A percentile compares a stretch with the other conserved stretches of the same genome.
These are phyloP conservation scores for Nitzschia sp. DNA, from an alignment of 108 stramenopile species.

Conservation along the genomic window DNA sequence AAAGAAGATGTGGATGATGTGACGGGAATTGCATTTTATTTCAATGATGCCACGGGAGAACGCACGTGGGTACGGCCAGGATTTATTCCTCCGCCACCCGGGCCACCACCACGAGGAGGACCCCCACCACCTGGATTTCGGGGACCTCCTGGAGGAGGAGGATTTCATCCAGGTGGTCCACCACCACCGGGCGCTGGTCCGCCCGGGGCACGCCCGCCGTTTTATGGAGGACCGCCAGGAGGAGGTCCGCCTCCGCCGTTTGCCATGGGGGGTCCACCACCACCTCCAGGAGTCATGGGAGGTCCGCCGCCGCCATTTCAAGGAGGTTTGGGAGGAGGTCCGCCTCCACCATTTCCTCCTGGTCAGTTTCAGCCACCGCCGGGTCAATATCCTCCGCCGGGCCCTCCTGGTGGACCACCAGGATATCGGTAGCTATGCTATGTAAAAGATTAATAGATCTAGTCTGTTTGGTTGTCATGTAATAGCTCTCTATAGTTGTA, in stretches of 20 bases:
- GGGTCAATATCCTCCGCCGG: conserved; percentile 1
- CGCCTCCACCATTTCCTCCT: conserved; percentile 8
- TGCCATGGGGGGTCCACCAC: conserved; percentile 19
- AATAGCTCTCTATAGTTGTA: too few species aligned
- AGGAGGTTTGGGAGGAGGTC: background rate
- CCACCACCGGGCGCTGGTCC: background rate
- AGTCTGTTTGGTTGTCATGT: too few species aligned
- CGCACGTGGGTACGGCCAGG: conserved; percentile 86
- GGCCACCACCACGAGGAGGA: conserved; percentile 16
- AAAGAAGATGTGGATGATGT: conserved; percentile 76
- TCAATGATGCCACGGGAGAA: conserved; percentile 62
- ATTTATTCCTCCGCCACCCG: conserved; percentile 83
- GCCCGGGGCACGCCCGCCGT: conserved; percentile 16
- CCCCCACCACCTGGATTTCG: conserved; percentile 1
- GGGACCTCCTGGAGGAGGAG: background rate
- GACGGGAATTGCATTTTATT: conserved; percentile 69
- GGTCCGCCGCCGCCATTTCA: conserved; percentile 1
- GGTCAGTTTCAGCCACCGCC: conserved; percentile 10
- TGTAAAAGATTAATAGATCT: too few species aligned
- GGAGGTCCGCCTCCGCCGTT: conserved; percentile 21
- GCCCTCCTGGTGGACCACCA: background rate
- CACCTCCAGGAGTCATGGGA: background rate
- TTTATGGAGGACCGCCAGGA: conserved; percentile 14
- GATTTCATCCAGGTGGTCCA: conserved; percentile 8
- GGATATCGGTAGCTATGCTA: too few species aligned